phyloP scores from a whole-genome alignment of 2,329 filamentous ascomycete genomes.

The Scleromitrula shiraiana region DNA sequence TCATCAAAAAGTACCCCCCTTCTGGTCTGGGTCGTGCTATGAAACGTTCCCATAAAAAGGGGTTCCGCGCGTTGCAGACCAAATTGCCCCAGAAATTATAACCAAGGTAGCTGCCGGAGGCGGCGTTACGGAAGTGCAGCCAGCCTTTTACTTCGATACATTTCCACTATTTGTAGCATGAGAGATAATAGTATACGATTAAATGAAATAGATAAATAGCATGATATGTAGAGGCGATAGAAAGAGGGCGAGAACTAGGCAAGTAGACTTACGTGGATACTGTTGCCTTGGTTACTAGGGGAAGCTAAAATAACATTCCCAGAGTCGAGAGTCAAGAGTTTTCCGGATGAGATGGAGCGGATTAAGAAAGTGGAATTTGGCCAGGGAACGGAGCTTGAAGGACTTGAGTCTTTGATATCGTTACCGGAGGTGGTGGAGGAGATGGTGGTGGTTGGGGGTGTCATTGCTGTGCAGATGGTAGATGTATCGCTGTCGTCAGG shows the following conservation, averaged over 20 bases:
- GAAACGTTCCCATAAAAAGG: background rate
- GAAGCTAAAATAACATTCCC: background rate
- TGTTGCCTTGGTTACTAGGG: background rate
- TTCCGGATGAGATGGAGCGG: background rate
- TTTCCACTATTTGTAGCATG: background rate
- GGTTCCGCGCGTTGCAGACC: background rate
- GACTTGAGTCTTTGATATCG: background rate
- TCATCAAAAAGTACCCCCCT: background rate
- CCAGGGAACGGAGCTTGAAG: background rate
- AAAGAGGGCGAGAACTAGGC: background rate
- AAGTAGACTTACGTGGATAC: background rate
- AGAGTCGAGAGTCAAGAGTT: background rate
- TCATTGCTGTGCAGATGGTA: background rate
- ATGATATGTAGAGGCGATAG: background rate
- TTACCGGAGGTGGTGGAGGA: background rate
- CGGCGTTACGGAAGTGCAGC: slow-evolving; percentile 1
- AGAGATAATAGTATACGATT: too few relatives aligned
- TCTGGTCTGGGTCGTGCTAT: background rate
- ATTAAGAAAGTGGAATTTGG: background rate
- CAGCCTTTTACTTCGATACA: background rate
- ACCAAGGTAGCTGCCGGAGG: background rate
- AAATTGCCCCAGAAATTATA: background rate
- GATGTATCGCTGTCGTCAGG: background rate
- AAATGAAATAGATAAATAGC: background rate
- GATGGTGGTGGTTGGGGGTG: background rate